Evolutionary conservation across 345 rosid species (phyloP), one percentile per base, ranked within the genome.

Genomic region (Schrenkiella parvula): DNA sequence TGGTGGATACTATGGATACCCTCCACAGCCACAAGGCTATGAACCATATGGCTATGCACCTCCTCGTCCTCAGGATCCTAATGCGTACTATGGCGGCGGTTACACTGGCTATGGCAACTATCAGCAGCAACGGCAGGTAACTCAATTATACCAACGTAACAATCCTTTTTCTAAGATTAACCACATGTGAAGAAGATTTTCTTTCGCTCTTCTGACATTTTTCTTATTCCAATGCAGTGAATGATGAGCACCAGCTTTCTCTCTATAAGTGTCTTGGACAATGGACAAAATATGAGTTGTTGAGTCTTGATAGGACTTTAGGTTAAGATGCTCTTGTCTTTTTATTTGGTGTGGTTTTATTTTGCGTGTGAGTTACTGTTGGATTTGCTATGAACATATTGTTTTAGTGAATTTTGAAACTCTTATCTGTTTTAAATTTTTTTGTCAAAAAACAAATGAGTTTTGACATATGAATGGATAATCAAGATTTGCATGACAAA

Each of bases 31-130:
- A 44, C 98, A 90, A 70, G 97, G 97, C 23, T 89, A 84, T 13
- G 98, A 95, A 74, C 82, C 85, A 21, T 92, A 92, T 77, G 97
- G 96, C 6, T 92, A 87, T 78, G 89, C 85, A 17, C 76, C 87
- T 57, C 50, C 79, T 42, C 98, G 65, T 57, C 57, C 74, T 54
- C 98, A 88, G 78, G 89, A 95, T 56, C 96, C 99, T 39, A 89
- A 71, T 84, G 83, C 91, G 79, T 95, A 87, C 74, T 95, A 95
- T 64, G 96, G 92, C 17, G 96, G 92, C 14, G 88, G 96, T 59
- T 87, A 87, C 81, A 68, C 89, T 61, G 93, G 91, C 26, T 95
- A 95, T 52, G 89, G 84, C n/a, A 86, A 82, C 79, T 89, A 89
- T 73, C 98, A 86, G 87, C 79, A 75, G 70, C 77, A 73, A 46